Conservation (phyloP, 2,329 filamentous ascomycete species). For the Daldinia eschscholtzii region DNA sequence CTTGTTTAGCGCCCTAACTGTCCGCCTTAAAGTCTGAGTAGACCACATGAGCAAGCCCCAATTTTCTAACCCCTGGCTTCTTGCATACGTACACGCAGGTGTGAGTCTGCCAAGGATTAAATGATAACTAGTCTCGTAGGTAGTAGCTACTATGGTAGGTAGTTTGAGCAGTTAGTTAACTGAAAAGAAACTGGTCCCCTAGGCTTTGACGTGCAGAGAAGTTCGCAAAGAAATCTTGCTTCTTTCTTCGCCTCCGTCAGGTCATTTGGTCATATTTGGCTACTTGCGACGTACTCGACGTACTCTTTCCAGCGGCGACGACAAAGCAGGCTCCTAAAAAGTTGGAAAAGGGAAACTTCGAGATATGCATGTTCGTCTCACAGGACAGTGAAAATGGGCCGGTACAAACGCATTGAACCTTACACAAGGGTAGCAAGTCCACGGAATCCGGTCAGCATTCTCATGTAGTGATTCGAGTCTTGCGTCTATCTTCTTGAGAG, state of each 20-base stretch:
- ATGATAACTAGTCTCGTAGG: constrained; percentile 31
- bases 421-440: constrained; percentile 12
- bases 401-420: constrained; percentile 6
- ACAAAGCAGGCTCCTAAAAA: constrained; percentile 15
- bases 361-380: neutral
- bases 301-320: constrained; percentile 15
- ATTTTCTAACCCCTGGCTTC: constrained; percentile 37
- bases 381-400: constrained; percentile 7
- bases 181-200: constrained; percentile 18
- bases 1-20: constrained; percentile 45
- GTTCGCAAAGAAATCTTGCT: constrained; percentile 10
- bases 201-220: constrained; percentile 19
- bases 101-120: constrained; percentile 38
- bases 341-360: neutral
- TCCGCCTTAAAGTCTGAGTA: constrained; percentile 40
- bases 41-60: constrained; percentile 46
- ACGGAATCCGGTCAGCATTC: constrained; percentile 23
- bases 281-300: constrained; percentile 7
- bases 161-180: constrained; percentile 19
- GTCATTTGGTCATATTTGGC: constrained; percentile 14
- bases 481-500: constrained; percentile 22
- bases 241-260: constrained; percentile 21
- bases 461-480: constrained; percentile 24
- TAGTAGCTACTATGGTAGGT: constrained; percentile 8
- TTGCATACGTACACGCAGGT: constrained; percentile 42